Evolutionary conservation across 1,139 yeast species (phyloP), one percentile per base, ranked within the genome.

Genomic region (Saccharomycopsis hybrid): DNA sequence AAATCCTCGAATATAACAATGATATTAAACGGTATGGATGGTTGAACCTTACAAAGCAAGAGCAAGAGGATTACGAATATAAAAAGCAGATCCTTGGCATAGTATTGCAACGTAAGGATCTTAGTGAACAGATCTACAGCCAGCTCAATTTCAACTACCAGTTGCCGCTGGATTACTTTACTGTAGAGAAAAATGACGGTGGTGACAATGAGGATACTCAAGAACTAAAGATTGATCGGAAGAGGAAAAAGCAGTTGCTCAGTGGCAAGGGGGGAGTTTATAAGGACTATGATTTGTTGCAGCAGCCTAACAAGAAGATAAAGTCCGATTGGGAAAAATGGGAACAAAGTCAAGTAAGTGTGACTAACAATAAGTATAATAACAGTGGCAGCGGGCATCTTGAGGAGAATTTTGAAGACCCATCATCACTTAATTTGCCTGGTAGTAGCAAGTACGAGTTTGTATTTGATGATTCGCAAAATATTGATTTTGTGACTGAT

Each of bases 381-480:
- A n/a, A n/a, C n/a, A n/a, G n/a, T n/a, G n/a, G n/a, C n/a, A n/a
- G n/a, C n/a, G n/a, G n/a, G n/a, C n/a, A n/a, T n/a, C n/a, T n/a
- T n/a, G 68, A 50, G 46, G 28, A 58, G 37, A 61, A 61, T 43
- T 58, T 62, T 4, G 52, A 55, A n/a, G 70, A 66, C 37, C 65
- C 72, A 2, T 82, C 77, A 58, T 76, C 73, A 41, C 73, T 78
- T 29, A 62, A 67, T 35, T 63, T 75, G 1, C 71, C 75, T 0
- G 72, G 71, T 18, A 70, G 71, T n/a, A 71, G 75, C 4, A 69
- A 80, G 38, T 86, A 85, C 60, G 95, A 87, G 30, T 89, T 77
- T 64, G 96, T 89, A 1, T 88, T 86, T 69, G 97, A 90, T 59
- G 82, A 82, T 47, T 72, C 81, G 3, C 90, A 86, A 55, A 77